Percentiles rank a stretch among this genome's conserved stretches.
phyloP scores from a whole-genome alignment of 768 basidiomycete genomes.

The Kwoniella mangroviensis region DNA sequence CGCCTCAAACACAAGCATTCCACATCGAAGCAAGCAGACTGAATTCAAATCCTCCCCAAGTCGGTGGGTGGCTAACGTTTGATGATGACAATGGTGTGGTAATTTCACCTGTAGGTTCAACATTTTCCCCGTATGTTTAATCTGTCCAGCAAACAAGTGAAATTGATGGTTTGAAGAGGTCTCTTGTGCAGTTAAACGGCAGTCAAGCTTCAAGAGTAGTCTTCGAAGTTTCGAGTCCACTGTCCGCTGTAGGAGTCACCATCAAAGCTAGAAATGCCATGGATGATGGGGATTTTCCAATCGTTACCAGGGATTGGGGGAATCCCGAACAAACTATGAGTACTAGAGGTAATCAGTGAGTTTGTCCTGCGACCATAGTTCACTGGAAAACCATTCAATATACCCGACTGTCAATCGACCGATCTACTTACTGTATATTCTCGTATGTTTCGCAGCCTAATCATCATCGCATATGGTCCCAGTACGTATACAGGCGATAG shows the following conservation, averaged over 20 bases:
- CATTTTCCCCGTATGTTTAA: too few relatives aligned
- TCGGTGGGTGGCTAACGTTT: not conserved
- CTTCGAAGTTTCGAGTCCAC: not conserved
- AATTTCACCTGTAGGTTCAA: not conserved
- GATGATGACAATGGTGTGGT: conserved; percentile 1
- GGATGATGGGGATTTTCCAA: not conserved
- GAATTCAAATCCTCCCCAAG: not conserved
- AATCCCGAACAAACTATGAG: not conserved
- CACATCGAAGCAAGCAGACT: not conserved
- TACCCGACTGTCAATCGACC: too few relatives aligned
- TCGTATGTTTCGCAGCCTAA: not conserved
- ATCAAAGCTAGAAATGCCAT: conserved; percentile 9
- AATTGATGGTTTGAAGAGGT: too few relatives aligned
- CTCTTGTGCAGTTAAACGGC: not conserved
- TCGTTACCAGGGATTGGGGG: conserved; percentile 9
- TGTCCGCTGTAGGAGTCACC: not conserved
- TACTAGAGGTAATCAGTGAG: not conserved
- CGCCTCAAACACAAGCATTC: not conserved
- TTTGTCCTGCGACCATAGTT: not conserved
- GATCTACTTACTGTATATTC: too few relatives aligned
- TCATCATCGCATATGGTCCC: conserved; percentile 1
- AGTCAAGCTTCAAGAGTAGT: not conserved
- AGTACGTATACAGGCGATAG: not conserved
- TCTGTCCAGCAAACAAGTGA: too few relatives aligned
- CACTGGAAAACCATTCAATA: too few relatives aligned